These are phyloP conservation scores for Flaveria brownii DNA, from an alignment of 129 eudicot genomes.

Conservation along the genomic window DNA sequence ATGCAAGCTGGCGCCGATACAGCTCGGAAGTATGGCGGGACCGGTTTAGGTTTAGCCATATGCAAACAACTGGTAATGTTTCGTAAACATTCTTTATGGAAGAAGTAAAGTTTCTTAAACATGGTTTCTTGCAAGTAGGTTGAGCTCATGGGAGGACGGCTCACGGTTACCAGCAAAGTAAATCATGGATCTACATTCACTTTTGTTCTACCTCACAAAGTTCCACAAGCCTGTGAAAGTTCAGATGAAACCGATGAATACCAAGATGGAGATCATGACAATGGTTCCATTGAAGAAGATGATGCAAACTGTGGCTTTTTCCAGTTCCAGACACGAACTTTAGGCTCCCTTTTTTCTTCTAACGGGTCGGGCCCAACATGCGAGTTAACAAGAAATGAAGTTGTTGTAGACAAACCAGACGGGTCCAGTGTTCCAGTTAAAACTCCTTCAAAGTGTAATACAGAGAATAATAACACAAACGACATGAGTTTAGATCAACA, in stretches of 20 bases:
- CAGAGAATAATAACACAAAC: slow-evolving; percentile 31
- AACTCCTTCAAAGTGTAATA: slow-evolving; percentile 29
- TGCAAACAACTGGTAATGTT: slow-evolving; percentile 87
- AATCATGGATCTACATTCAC: slow-evolving; percentile 78
- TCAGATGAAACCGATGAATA: slow-evolving; percentile 82
- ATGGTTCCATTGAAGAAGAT: slow-evolving; percentile 50
- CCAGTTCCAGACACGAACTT: slow-evolving; percentile 63
- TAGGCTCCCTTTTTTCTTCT: slow-evolving; percentile 58
- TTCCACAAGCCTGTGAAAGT: slow-evolving; percentile 58
- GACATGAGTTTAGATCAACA: slow-evolving; percentile 25
- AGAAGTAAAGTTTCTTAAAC: background rate
- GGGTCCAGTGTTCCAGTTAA: slow-evolving; percentile 25
- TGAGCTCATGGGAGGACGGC: slow-evolving; percentile 95
- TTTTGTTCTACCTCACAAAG: slow-evolving; percentile 71
- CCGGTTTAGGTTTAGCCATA: slow-evolving; percentile 95
- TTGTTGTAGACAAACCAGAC: slow-evolving; percentile 30
- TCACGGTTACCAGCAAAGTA: slow-evolving; percentile 80
- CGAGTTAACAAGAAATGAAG: slow-evolving; percentile 39
- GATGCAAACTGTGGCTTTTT: slow-evolving; percentile 64
- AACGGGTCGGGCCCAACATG: slow-evolving; percentile 46
- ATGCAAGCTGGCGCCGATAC: slow-evolving; percentile 96
- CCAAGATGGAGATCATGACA: slow-evolving; percentile 49
- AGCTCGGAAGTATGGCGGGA: slow-evolving; percentile 95
- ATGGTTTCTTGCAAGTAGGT: slow-evolving; percentile 46
- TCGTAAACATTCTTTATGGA: background rate